Evolutionary conservation across 768 basidiomycete genomes (phyloP).

Genomic region (Pisolithus orientalis): DNA sequence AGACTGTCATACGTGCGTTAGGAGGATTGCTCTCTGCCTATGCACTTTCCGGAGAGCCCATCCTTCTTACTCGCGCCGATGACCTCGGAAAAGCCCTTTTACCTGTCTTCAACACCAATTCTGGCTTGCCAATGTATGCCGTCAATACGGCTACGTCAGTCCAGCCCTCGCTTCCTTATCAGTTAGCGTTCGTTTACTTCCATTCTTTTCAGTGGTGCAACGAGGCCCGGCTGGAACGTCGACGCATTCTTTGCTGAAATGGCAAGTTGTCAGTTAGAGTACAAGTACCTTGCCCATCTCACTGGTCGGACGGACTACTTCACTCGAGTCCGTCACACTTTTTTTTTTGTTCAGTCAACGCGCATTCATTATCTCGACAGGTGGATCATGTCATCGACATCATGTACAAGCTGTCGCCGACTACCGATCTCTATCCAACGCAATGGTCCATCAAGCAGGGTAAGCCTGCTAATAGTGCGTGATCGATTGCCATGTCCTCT

Average conservation of each 20-base stretch:
- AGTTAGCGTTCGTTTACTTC: not conserved
- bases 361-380: constrained; percentile 1
- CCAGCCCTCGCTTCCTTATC: constrained; percentile 8
- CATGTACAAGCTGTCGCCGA: constrained; percentile 12
- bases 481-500: not conserved
- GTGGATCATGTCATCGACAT: constrained; percentile 33
- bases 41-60: constrained; percentile 57
- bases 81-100: constrained; percentile 52
- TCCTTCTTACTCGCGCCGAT: constrained; percentile 57
- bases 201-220: constrained; percentile 26
- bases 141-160: constrained; percentile 39
- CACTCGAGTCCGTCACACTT: constrained; percentile 14
- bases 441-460: constrained; percentile 16
- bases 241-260: constrained; percentile 34
- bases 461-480: constrained; percentile 15
- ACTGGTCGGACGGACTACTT: constrained; percentile 38
- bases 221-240: constrained; percentile 27
- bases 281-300: constrained; percentile 46
- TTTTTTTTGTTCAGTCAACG: not conserved
- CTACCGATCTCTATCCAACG: constrained; percentile 14
- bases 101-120: constrained; percentile 34
- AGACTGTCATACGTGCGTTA: constrained; percentile 73
- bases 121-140: constrained; percentile 47
- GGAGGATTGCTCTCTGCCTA: constrained; percentile 76
- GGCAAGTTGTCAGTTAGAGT: constrained; percentile 43